Percentiles rank a stretch among this genome's conserved stretches.
Conservation (phyloP, 495 filamentous ascomycete species). For the Aspergillus carlsbadensis region DNA sequence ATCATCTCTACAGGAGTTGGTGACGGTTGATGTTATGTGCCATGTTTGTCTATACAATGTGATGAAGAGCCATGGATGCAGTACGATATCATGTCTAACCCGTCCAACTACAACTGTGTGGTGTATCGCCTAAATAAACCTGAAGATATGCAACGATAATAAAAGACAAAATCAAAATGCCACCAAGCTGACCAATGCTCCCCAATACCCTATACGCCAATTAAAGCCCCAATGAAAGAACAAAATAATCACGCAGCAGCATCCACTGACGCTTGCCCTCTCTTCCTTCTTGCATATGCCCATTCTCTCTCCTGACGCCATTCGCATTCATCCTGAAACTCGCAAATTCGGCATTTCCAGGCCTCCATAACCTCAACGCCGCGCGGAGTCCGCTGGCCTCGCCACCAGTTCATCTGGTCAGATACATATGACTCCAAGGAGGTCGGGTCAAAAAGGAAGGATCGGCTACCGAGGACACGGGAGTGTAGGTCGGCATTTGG, state of each 20-base stretch:
- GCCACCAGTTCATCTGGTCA: slow-evolving; percentile 83
- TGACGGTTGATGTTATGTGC: not conserved
- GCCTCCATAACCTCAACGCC: slow-evolving; percentile 88
- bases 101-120: not conserved
- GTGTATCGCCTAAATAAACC: not conserved
- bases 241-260: not conserved
- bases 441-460: slow-evolving; percentile 66
- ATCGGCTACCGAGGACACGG: slow-evolving; percentile 62
- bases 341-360: slow-evolving; percentile 77
- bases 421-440: slow-evolving; percentile 62
- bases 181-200: not conserved
- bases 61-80: no score
- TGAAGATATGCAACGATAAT: no score
- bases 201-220: not conserved
- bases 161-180: not conserved
- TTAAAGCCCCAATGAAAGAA: not conserved
- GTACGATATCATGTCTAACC: not conserved
- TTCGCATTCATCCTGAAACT: slow-evolving; percentile 59
- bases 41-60: no score
- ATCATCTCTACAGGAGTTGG: not conserved
- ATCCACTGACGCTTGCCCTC: slow-evolving; percentile 13
- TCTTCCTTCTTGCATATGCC: slow-evolving; percentile 35
- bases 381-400: slow-evolving; percentile 68
- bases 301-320: slow-evolving; percentile 61
- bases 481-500: slow-evolving; percentile 30